These are phyloP conservation scores for Trichophyton simii DNA, from an alignment of 2,329 filamentous ascomycete genomes.

Conservation along the genomic window DNA sequence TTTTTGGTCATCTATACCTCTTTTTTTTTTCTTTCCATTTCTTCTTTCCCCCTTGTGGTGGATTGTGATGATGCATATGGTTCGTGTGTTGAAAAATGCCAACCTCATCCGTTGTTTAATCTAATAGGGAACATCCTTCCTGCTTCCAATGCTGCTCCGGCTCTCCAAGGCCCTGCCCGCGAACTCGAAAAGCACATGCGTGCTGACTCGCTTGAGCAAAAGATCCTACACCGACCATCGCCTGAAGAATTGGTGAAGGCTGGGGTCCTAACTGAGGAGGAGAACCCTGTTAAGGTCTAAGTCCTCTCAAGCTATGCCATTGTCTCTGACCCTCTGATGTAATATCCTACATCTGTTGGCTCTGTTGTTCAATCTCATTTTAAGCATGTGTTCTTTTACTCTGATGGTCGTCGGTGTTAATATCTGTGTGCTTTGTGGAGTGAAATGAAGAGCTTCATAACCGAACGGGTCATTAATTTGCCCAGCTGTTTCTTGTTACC, in stretches of 20 bases:
- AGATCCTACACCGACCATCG: constrained; percentile 63
- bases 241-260: constrained; percentile 65
- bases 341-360: neutral
- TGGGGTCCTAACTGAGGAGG: constrained; percentile 62
- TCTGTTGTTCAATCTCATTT: neutral
- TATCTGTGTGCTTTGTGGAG: neutral
- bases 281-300: constrained; percentile 27
- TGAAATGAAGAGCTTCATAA: neutral
- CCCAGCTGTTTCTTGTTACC: neutral
- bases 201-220: constrained; percentile 74
- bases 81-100: constrained; percentile 7
- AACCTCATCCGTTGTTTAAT: neutral
- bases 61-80: neutral
- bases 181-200: constrained; percentile 84
- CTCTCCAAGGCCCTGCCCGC: constrained; percentile 65
- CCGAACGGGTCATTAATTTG: neutral
- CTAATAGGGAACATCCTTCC: constrained; percentile 71
- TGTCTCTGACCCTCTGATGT: neutral
- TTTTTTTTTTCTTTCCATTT: neutral
- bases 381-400: neutral
- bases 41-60: constrained; percentile 3
- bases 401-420: neutral
- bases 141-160: constrained; percentile 62
- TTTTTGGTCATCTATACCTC: constrained; percentile 3
- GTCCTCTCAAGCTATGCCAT: neutral